Conservation (phyloP, 441 rosid genomes). For the Gossypium lobatum region DNA sequence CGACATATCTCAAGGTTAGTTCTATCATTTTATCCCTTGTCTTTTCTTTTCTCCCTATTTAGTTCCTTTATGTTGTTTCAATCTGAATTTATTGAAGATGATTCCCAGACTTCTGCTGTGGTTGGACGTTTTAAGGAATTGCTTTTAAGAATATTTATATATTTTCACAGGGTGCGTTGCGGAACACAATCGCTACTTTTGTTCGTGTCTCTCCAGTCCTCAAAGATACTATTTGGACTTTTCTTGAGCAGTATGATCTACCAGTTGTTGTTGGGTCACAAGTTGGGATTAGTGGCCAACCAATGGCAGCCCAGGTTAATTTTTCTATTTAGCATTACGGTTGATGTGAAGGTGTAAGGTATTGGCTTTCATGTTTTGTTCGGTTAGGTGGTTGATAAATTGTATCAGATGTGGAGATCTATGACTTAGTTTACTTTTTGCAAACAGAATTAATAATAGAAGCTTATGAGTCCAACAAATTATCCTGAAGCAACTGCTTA, state of each 20-base stretch:
- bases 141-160: conserved; percentile 9
- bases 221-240: conserved; percentile 81
- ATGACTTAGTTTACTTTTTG: background rate
- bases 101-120: background rate
- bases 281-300: conserved; percentile 49
- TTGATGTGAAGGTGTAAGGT: conserved; percentile 1
- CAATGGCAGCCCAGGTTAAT: conserved; percentile 60
- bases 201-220: conserved; percentile 63
- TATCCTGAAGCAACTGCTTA: background rate
- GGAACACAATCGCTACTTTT: conserved; percentile 77
- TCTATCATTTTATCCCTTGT: conserved; percentile 9
- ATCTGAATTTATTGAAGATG: conserved; percentile 10
- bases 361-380: background rate
- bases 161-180: conserved; percentile 73
- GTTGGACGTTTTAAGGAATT: background rate
- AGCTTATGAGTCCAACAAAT: background rate
- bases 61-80: background rate
- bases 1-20: conserved; percentile 82
- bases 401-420: conserved; percentile 1
- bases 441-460: background rate
- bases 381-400: background rate
- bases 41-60: background rate
- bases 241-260: conserved; percentile 91
- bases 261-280: conserved; percentile 80
- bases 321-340: conserved; percentile 6